Percentiles rank a stretch among this genome's conserved stretches.
Evolutionary conservation across 495 filamentous ascomycete species (phyloP).

Genomic region (Alectoria sarmentosa): DNA sequence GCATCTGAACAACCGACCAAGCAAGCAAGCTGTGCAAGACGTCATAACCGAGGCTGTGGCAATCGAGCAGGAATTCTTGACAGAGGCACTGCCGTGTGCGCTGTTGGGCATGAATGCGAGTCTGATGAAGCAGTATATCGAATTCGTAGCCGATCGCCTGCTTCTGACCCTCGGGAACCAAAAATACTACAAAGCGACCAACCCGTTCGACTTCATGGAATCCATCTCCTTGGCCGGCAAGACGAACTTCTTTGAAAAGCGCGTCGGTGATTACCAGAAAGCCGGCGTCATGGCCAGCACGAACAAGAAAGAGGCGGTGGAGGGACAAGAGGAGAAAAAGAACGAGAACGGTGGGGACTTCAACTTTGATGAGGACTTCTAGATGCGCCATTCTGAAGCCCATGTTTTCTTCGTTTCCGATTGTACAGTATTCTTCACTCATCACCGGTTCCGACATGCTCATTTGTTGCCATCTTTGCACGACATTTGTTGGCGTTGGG

Average conservation of each 20-base stretch:
- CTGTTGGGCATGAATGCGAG: conserved; percentile 96
- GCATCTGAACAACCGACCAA: conserved; percentile 85
- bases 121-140: conserved; percentile 99
- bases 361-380: conserved; percentile 96
- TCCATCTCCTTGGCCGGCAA: conserved; percentile 97
- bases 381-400: conserved; percentile 20
- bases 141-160: conserved; percentile 96
- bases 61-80: conserved; percentile 97
- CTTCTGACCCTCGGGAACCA: conserved; percentile 85
- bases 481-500: conserved; percentile 4
- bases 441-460: neutral
- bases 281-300: conserved; percentile 95
- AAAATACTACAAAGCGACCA: conserved; percentile 85
- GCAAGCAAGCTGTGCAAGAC: conserved; percentile 67
- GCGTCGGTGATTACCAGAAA: conserved; percentile 99
- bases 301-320: conserved; percentile 59
- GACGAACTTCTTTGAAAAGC: conserved; percentile 99
- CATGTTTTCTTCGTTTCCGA: neutral
- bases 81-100: conserved; percentile 83
- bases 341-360: conserved; percentile 71
- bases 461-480: neutral
- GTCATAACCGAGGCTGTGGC: conserved; percentile 90
- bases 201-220: conserved; percentile 99
- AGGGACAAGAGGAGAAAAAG: conserved; percentile 48
- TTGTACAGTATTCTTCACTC: neutral